Evolutionary conservation across 2,329 filamentous ascomycete genomes (phyloP).

Genomic region (Cryphonectria radicalis): DNA sequence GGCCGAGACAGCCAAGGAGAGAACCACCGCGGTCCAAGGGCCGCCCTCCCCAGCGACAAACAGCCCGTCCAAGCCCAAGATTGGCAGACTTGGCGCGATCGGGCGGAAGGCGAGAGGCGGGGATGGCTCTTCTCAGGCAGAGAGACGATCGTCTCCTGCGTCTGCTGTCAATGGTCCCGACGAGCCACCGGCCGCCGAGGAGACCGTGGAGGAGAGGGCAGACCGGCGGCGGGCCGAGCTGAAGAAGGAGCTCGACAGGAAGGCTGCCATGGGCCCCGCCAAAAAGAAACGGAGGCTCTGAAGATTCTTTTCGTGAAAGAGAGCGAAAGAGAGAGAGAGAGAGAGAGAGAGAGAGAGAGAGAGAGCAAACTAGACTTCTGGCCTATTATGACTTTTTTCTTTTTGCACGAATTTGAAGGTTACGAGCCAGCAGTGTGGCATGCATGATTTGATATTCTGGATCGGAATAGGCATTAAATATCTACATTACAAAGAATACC

Average conservation of each 20-base stretch:
- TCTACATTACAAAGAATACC: slow-evolving; percentile 11
- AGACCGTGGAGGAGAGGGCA: slow-evolving; percentile 51
- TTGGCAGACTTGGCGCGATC: slow-evolving; percentile 11
- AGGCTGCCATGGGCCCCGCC: slow-evolving; percentile 52
- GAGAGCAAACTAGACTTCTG: neutral
- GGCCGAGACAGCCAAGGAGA: neutral
- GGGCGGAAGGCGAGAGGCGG: neutral
- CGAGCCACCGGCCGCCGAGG: slow-evolving; percentile 40
- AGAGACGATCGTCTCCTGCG: slow-evolving; percentile 3
- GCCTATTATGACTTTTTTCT: neutral
- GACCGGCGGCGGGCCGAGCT: slow-evolving; percentile 57
- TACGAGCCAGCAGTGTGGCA: neutral
- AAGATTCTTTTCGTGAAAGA: slow-evolving; percentile 11
- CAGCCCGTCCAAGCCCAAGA: neutral
- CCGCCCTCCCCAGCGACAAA: slow-evolving; percentile 1
- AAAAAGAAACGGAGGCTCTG: slow-evolving; percentile 63
- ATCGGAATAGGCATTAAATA: slow-evolving; percentile 6
- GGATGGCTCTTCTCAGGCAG: slow-evolving; percentile 13
- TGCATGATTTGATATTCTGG: neutral
- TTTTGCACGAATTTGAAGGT: neutral
- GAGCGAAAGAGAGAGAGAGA: too few species aligned
- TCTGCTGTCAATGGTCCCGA: neutral
- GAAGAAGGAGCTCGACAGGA: slow-evolving; percentile 54
- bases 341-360: too few species aligned
- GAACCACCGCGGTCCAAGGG: neutral